phyloP scores from a whole-genome alignment of 805 yeast genomes.

The Candida anglica region DNA sequence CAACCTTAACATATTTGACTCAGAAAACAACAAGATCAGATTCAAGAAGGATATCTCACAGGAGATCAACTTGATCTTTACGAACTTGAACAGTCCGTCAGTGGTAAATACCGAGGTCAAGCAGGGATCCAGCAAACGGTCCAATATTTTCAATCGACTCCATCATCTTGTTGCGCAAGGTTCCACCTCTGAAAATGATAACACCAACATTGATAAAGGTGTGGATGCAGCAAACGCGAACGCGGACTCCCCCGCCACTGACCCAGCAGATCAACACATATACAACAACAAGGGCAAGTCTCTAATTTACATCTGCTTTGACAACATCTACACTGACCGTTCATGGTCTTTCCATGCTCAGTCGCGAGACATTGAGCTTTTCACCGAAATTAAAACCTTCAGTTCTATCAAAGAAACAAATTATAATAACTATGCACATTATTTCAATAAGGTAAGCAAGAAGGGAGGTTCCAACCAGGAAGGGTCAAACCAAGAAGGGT shows the following conservation, averaged over 20 bases:
- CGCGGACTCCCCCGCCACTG: slow-evolving; percentile 6
- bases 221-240: slow-evolving; percentile 5
- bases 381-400: slow-evolving; percentile 32
- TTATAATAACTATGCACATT: slow-evolving; percentile 32
- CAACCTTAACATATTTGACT: slow-evolving; percentile 34
- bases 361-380: slow-evolving; percentile 27
- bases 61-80: slow-evolving; percentile 32
- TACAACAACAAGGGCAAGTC: slow-evolving; percentile 20
- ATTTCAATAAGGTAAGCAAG: slow-evolving; percentile 19
- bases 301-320: slow-evolving; percentile 36
- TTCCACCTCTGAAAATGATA: neutral
- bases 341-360: slow-evolving; percentile 39
- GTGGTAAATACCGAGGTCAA: slow-evolving; percentile 2
- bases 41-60: slow-evolving; percentile 23
- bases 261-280: slow-evolving; percentile 11
- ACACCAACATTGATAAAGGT: neutral
- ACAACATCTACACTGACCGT: slow-evolving; percentile 36
- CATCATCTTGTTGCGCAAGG: neutral
- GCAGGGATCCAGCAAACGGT: slow-evolving; percentile 3
- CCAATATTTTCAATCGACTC: slow-evolving; percentile 7
- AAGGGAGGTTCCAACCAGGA: slow-evolving; percentile 2
- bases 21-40: slow-evolving; percentile 31
- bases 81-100: slow-evolving; percentile 30
- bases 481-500: slow-evolving; percentile 3
- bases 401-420: slow-evolving; percentile 30